Base-by-base conservation (phyloP, 2,329 filamentous ascomycete genomes). In the Xylariaceae sp. region DNA sequence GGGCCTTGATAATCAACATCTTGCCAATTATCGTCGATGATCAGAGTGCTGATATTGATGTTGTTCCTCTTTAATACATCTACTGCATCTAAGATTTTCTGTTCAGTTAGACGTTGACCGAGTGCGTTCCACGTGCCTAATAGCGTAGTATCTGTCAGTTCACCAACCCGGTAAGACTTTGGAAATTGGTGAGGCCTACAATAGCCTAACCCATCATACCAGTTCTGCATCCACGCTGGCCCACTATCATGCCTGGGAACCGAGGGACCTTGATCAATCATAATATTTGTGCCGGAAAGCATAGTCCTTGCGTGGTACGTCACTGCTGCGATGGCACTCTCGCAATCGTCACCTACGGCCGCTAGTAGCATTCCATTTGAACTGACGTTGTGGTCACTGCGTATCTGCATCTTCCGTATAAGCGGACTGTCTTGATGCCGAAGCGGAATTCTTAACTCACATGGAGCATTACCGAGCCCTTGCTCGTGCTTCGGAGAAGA, bases 21-120 rank as follows among this genome's bases (percentile, higher is more conserved):
- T 70, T 96, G 91, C 94, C 94, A 99, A 64, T 95, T 95, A 67
- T 99, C 94, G 64, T 99, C 94, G 59, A 99, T 95, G 58, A 97
- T 96, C 2, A 99, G 77, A 65, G 85, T 95, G 0, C 84, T 86
- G 45, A 97, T 79, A 42, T 87, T 84, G 65, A 99, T 89, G 0
- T 85, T 80, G 53, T 88, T 80, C 32, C 83, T 75, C 3, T 85
- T 80, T 8, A 99, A 74, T 1, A 80, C 78, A 55, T 90, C 83
- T 1, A 97, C 75, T 1, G 91, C 90, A 41, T 83, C 71, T 9
- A 91, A 75, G 11, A 99, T 81, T 64, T 90, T 95, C 26, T 89
- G 77, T 57, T 92, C 88, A 0, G 86, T 94, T 35, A 99, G 76
- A 44, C 85, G 75, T 64, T 95, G 89, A 0, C 94, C 94, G 0